Evolutionary conservation across 1,284 basidiomycete genomes (phyloP).

Genomic region (Tetrapyrgos nigripes): DNA sequence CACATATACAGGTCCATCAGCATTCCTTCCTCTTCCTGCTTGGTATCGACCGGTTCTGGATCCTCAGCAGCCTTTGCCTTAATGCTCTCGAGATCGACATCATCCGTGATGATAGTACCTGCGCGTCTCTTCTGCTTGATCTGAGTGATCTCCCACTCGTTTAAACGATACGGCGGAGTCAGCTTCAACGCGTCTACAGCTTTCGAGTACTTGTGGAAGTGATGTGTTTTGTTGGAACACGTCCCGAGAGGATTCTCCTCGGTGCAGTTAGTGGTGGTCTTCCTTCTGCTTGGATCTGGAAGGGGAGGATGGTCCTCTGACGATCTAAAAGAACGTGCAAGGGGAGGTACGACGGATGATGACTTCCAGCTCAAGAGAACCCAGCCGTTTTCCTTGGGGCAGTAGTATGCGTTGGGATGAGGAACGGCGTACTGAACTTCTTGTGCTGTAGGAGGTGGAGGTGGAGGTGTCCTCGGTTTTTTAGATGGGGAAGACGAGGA

Average conservation of each 20-base stretch:
- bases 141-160: conserved; percentile 60
- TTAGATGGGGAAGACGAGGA: conserved; percentile 27
- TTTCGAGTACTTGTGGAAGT: conserved; percentile 75
- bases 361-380: conserved; percentile 72
- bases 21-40: conserved; percentile 55
- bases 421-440: conserved; percentile 74
- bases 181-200: conserved; percentile 71
- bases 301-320: conserved; percentile 53
- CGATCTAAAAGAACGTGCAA: conserved; percentile 57
- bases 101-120: conserved; percentile 45
- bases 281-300: conserved; percentile 60
- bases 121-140: conserved; percentile 56
- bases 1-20: conserved; percentile 80
- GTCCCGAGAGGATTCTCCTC: conserved; percentile 50
- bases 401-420: conserved; percentile 82
- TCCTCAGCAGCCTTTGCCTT: conserved; percentile 40
- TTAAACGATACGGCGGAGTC: conserved; percentile 63
- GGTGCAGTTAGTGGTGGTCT: conserved; percentile 56
- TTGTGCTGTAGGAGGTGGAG: conserved; percentile 52
- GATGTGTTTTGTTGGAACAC: conserved; percentile 70
- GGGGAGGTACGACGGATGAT: conserved; percentile 62
- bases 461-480: conserved; percentile 31
- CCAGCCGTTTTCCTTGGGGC: conserved; percentile 81
- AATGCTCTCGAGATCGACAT: conserved; percentile 41
- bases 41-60: conserved; percentile 14